Percentiles rank a stretch among this genome's conserved stretches.
These are phyloP conservation scores for Neopestalotiopsis rosae DNA, from an alignment of 2,329 filamentous ascomycete genomes.

Conservation along the genomic window DNA sequence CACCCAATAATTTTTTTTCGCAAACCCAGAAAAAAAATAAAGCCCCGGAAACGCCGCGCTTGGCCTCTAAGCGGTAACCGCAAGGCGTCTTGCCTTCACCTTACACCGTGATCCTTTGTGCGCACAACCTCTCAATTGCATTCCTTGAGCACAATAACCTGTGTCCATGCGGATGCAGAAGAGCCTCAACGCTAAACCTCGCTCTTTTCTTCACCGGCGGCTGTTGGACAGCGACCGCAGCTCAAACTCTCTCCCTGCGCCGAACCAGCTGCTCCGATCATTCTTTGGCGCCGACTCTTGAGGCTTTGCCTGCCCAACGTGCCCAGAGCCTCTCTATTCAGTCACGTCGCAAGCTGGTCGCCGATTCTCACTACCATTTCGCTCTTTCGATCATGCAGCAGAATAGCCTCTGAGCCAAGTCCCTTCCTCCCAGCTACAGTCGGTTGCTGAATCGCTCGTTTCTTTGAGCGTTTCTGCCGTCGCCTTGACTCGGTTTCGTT, in stretches of 20 bases:
- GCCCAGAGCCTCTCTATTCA: not conserved
- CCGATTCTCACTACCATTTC: constrained; percentile 11
- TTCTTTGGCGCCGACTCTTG: not conserved
- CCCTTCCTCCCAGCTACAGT: constrained; percentile 36
- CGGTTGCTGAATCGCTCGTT: constrained; percentile 30
- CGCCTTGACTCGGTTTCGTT: constrained; percentile 5
- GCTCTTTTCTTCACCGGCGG: not conserved
- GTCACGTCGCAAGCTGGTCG: not conserved
- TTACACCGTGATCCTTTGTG: not conserved
- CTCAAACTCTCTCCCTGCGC: not conserved
- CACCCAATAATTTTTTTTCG: constrained; percentile 7
- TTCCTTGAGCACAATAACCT: not conserved
- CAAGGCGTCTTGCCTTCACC: not conserved
- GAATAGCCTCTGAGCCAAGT: constrained; percentile 37
- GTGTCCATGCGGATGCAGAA: constrained; percentile 18
- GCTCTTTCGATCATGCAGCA: constrained; percentile 38
- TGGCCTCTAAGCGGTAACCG: constrained; percentile 5
- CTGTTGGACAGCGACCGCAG: constrained; percentile 4
- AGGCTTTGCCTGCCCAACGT: not conserved
- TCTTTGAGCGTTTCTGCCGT: not conserved
- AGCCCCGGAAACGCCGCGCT: constrained; percentile 6
- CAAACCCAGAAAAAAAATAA: constrained; percentile 3
- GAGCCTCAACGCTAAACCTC: constrained; percentile 9
- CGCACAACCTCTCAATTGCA: not conserved
- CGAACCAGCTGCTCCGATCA: not conserved